Evolutionary conservation across 2,329 filamentous ascomycete species (phyloP), one percentile per base, ranked within the genome.

Genomic region (Dichotomopilus funicola): DNA sequence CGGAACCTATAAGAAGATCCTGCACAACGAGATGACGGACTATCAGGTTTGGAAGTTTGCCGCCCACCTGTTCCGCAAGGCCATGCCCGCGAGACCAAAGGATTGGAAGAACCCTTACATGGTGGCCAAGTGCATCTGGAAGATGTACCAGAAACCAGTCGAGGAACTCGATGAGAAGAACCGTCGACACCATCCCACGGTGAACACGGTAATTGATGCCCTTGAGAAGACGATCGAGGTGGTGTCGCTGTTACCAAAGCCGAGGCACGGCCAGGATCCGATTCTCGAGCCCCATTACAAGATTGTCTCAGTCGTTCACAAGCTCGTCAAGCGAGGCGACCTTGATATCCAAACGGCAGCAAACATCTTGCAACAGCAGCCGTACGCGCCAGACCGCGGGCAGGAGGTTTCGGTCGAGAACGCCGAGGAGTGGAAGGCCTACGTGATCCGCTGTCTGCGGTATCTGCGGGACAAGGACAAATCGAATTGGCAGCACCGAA

Each of bases 211-310:
- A 5, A 60, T 83, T n/a, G 63, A 69, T 2, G 73, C 76, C 0
- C 72, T 83, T 2, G 78, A 81, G 60, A 74, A 73, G 56, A 72
- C 79, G 1, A 72, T 83, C 19, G 67, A 76, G 53, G 73, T 79
- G 1, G 79, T 79, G 1, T 71, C 73, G 6, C 73, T 72, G 13
- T 69, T 79, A 35, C 78, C 78, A 34, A 82, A 82, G 60, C 78
- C 79, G 4, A 73, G 79, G 11, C 74, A 77, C 66, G 84, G 78
- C 19, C 74, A 73, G 57, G 90, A 96, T 58, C 90, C 89, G 0
- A 85, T 95, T 31, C 78, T 96, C 12, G 91, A 96, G 68, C 91
- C 91, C 3, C 91, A 96, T 67, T 96, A 95, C 76, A 96, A 95
- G 72, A 85, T 96, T 19, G 80, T 94, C 38, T 87, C 88, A 2